These are phyloP conservation scores for Orbilia quercus DNA, from an alignment of 2,329 filamentous ascomycete genomes.

Conservation along the genomic window DNA sequence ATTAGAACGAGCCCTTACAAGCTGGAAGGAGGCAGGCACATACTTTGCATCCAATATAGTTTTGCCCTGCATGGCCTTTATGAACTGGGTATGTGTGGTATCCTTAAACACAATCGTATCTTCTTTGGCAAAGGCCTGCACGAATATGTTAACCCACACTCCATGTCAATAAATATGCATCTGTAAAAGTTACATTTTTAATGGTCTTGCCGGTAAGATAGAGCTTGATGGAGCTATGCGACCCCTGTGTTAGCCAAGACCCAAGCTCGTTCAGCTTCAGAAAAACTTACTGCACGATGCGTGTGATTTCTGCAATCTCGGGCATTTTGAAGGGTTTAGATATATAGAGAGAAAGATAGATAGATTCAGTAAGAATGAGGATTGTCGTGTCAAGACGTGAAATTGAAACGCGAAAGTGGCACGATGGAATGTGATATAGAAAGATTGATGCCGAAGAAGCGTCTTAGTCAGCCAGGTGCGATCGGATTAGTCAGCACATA, in stretches of 20 bases:
- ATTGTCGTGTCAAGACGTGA: constrained; percentile 2
- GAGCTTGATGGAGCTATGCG: constrained; percentile 77
- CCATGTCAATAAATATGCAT: too few species aligned
- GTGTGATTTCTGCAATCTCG: constrained; percentile 70
- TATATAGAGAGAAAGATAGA: not conserved
- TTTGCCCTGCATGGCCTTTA: constrained; percentile 78
- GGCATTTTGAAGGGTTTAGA: constrained; percentile 66
- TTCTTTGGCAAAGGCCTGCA: constrained; percentile 71
- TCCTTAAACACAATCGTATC: constrained; percentile 92
- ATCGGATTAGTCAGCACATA: constrained; percentile 5
- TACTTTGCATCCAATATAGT: constrained; percentile 68
- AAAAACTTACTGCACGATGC: constrained; percentile 57
- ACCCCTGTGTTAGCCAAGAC: constrained; percentile 2
- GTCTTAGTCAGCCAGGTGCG: not conserved
- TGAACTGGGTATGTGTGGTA: constrained; percentile 79
- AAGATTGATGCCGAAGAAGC: not conserved
- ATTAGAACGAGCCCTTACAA: constrained; percentile 59
- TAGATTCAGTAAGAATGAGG: not conserved
- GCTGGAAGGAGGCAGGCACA: not conserved
- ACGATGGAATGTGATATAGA: constrained; percentile 46
- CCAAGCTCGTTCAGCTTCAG: not conserved
- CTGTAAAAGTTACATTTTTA: constrained; percentile 69
- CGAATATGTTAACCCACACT: too few species aligned
- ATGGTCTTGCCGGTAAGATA: constrained; percentile 87
- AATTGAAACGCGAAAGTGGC: constrained; percentile 34